Evolutionary conservation across 805 yeast genomes (phyloP).

Genomic region (Wickerhamiella lipophila): DNA sequence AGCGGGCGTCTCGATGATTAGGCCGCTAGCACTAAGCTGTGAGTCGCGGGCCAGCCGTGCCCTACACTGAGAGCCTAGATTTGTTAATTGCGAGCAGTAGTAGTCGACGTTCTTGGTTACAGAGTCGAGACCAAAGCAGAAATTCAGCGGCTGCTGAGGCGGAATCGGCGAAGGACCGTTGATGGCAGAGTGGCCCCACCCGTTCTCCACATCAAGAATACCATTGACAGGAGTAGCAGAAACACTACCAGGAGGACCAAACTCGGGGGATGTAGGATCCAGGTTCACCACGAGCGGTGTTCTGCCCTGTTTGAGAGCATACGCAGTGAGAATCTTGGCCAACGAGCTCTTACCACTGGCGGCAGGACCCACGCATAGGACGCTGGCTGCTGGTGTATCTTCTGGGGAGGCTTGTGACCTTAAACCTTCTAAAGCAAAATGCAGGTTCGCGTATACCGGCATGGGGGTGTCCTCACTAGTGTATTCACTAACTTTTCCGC

Average conservation of each 20-base stretch:
- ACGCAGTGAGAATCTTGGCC: constrained; percentile 54
- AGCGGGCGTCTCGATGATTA: constrained; percentile 65
- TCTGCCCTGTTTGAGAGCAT: constrained; percentile 58
- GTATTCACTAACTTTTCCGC: constrained; percentile 37
- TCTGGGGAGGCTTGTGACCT: constrained; percentile 22
- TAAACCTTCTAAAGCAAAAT: constrained; percentile 57
- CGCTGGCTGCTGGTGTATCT: constrained; percentile 29
- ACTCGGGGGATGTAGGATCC: constrained; percentile 61
- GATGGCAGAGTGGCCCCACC: constrained; percentile 66
- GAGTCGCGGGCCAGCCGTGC: constrained; percentile 41
- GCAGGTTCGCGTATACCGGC: constrained; percentile 51
- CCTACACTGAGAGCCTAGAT: constrained; percentile 37
- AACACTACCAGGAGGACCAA: constrained; percentile 69
- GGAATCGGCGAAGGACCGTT: constrained; percentile 39
- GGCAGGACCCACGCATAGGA: constrained; percentile 59
- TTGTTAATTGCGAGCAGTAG: constrained; percentile 39
- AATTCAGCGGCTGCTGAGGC: constrained; percentile 82
- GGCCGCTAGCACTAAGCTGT: constrained; percentile 37
- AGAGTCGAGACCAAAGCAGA: constrained; percentile 59
- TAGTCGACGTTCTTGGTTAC: constrained; percentile 43
- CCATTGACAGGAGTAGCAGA: constrained; percentile 78
- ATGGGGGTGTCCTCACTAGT: constrained; percentile 59
- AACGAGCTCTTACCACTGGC: constrained; percentile 72
- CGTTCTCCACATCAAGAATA: constrained; percentile 57
- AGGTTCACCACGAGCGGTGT: constrained; percentile 67